These are phyloP conservation scores for Boletellus sp. DNA, from an alignment of 768 basidiomycete species.

Conservation along the genomic window DNA sequence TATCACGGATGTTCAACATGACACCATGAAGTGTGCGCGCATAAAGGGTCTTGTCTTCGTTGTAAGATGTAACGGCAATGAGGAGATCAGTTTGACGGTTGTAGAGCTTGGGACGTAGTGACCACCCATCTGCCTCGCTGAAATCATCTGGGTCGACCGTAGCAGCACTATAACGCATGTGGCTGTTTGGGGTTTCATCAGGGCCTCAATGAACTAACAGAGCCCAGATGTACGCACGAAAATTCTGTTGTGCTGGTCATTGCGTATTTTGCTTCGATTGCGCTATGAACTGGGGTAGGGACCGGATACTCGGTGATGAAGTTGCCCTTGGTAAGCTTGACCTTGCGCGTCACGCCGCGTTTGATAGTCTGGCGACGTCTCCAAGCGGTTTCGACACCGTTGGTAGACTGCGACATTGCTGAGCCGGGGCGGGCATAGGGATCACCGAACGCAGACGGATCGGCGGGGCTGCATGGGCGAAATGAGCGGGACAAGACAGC, in stretches of 20 bases:
- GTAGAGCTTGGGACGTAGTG: constrained; percentile 79
- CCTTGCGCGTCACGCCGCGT: constrained; percentile 89
- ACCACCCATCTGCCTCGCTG: constrained; percentile 72
- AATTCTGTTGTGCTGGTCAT: constrained; percentile 80
- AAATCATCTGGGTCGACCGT: constrained; percentile 93
- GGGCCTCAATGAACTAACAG: not conserved
- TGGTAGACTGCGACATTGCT: constrained; percentile 49
- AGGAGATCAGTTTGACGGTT: constrained; percentile 89
- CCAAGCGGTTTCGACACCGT: constrained; percentile 59
- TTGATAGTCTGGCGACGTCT: constrained; percentile 85
- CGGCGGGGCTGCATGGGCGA: constrained; percentile 37
- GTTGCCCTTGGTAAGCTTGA: constrained; percentile 90
- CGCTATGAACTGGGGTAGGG: constrained; percentile 77
- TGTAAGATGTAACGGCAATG: constrained; percentile 92
- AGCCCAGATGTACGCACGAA: constrained; percentile 52
- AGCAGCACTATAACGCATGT: constrained; percentile 93
- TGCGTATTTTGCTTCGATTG: constrained; percentile 79
- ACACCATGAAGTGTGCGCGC: constrained; percentile 90
- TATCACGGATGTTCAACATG: constrained; percentile 97
- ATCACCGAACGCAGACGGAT: constrained; percentile 64
- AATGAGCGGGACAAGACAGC: constrained; percentile 1
- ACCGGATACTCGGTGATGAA: constrained; percentile 90
- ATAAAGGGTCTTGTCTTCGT: constrained; percentile 90
- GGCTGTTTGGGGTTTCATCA: constrained; percentile 33
- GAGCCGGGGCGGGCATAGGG: constrained; percentile 58